These are phyloP conservation scores for Penicillium dipodomyicola DNA, from an alignment of 495 filamentous ascomycete genomes.

Conservation along the genomic window DNA sequence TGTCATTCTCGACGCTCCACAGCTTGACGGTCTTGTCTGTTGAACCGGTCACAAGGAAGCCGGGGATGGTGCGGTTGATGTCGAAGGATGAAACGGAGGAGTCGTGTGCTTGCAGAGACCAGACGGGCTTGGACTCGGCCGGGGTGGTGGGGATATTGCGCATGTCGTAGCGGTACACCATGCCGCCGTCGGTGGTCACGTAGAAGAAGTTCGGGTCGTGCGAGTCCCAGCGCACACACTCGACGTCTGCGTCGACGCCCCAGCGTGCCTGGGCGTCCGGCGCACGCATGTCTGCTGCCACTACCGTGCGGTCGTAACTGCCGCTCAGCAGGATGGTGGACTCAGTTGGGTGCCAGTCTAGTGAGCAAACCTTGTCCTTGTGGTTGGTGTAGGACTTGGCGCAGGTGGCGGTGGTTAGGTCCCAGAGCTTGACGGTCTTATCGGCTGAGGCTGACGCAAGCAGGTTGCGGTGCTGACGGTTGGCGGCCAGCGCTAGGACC, in stretches of 20 bases:
- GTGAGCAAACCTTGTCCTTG: constrained; percentile 93
- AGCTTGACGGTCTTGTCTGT: constrained; percentile 93
- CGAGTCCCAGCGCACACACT: constrained; percentile 87
- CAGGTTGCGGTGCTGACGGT: constrained; percentile 88
- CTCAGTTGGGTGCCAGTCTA: constrained; percentile 87
- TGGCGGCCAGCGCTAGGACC: constrained; percentile 83
- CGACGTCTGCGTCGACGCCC: constrained; percentile 93
- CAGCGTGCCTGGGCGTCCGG: constrained; percentile 80
- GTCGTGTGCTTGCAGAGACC: constrained; percentile 94
- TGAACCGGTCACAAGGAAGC: constrained; percentile 88
- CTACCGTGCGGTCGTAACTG: constrained; percentile 89
- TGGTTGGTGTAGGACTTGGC: constrained; percentile 90
- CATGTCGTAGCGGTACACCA: constrained; percentile 83
- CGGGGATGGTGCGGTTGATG: constrained; percentile 82
- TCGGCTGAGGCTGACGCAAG: constrained; percentile 96
- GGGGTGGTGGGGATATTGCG: constrained; percentile 68
- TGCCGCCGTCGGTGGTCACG: constrained; percentile 86
- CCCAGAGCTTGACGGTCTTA: constrained; percentile 96
- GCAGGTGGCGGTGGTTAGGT: constrained; percentile 84
- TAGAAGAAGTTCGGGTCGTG: constrained; percentile 93
- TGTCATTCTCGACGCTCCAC: constrained; percentile 80
- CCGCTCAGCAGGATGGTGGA: constrained; percentile 86
- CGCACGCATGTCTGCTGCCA: constrained; percentile 89
- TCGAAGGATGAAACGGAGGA: constrained; percentile 93
- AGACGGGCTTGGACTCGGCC: constrained; percentile 74